phyloP scores from a whole-genome alignment of 2,329 filamentous ascomycete genomes.

The Arthroderma sp. region DNA sequence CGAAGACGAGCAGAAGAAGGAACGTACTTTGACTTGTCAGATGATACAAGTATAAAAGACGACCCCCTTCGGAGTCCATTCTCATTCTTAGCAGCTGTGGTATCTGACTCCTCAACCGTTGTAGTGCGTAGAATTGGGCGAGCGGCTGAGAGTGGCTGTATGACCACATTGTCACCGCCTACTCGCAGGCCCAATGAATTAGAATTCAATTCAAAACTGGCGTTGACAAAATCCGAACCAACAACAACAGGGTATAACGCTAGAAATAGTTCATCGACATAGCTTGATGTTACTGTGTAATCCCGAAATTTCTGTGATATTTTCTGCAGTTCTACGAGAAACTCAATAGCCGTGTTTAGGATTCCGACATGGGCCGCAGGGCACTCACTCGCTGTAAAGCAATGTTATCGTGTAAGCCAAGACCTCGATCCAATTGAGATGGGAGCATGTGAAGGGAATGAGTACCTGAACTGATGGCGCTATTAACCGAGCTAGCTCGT shows the following conservation, averaged over 20 bases:
- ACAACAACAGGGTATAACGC: constrained; percentile 81
- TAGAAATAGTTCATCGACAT: constrained; percentile 63
- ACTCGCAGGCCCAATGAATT: constrained; percentile 70
- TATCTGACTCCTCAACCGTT: constrained; percentile 41
- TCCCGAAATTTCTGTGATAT: constrained; percentile 68
- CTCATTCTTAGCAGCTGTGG: constrained; percentile 16
- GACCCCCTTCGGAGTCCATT: constrained; percentile 59
- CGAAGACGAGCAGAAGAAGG: constrained; percentile 51
- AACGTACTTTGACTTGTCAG: constrained; percentile 46
- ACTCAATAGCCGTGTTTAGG: constrained; percentile 63
- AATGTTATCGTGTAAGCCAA: not conserved
- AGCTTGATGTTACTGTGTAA: constrained; percentile 66
- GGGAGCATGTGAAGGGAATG: not conserved
- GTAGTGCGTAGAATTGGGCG: constrained; percentile 62
- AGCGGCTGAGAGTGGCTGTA: constrained; percentile 55
- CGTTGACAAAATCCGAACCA: constrained; percentile 67
- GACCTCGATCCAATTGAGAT: not conserved
- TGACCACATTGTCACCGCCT: constrained; percentile 71
- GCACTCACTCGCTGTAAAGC: not conserved
- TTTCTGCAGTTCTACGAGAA: constrained; percentile 65
- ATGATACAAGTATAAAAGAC: constrained; percentile 78
- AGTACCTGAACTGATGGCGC: constrained; percentile 2
- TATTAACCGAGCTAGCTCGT: not conserved
- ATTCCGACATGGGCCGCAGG: constrained; percentile 49
- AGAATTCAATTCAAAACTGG: constrained; percentile 77